A percentile compares a stretch with the other conserved stretches of the same genome.
Evolutionary conservation across 1,284 basidiomycete species (phyloP).

Genomic region (Cutaneotrichosporon sp.): DNA sequence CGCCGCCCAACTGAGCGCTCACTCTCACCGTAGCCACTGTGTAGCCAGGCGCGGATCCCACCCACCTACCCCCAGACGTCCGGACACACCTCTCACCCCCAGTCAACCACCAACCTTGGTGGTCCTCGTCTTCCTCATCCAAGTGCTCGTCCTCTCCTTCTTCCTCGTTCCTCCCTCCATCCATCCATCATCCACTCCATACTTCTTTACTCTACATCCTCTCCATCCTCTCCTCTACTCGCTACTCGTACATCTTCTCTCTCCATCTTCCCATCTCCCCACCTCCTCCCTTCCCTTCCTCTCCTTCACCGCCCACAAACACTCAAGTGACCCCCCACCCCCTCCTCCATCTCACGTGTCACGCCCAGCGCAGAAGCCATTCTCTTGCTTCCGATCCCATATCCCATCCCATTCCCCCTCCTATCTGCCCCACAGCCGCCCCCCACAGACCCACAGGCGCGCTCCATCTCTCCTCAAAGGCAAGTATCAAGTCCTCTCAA

Average conservation of each 20-base stretch:
- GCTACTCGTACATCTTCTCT: neutral
- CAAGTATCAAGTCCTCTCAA: conserved; percentile 15
- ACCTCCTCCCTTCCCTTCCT: too few species aligned
- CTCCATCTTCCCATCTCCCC: neutral
- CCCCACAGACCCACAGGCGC: neutral
- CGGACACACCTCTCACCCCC: too few species aligned
- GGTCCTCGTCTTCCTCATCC: neutral
- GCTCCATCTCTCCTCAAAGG: conserved; percentile 8
- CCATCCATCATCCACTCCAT: neutral
- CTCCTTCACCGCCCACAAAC: too few species aligned
- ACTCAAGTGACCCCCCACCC: neutral
- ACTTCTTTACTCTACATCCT: neutral
- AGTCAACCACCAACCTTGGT: too few species aligned
- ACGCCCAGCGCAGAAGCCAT: neutral
- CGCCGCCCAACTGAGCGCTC: conserved; percentile 3
- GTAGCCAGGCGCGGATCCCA: too few species aligned
- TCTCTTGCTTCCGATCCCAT: conserved; percentile 2
- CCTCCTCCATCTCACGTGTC: neutral
- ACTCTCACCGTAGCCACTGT: too few species aligned
- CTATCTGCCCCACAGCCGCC: neutral
- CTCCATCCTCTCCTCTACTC: neutral
- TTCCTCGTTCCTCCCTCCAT: neutral
- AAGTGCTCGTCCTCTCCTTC: too few species aligned
- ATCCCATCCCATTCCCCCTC: neutral
- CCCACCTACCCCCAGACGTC: neutral